These are phyloP conservation scores for Ceratocystis cubensis DNA, from an alignment of 2,329 filamentous ascomycete genomes.

Conservation along the genomic window DNA sequence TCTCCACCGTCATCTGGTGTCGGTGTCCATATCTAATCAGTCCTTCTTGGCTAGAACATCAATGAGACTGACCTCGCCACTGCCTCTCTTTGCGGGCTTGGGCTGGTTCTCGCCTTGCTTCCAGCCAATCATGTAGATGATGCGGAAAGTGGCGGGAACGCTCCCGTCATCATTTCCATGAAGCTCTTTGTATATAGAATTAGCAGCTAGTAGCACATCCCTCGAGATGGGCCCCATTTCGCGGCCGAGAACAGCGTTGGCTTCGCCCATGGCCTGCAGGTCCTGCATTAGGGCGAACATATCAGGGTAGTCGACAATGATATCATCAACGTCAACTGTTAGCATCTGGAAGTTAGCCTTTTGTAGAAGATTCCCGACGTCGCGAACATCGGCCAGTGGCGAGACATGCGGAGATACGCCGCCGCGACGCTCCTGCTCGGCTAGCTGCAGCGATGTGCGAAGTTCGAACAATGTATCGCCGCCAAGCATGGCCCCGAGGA, in stretches of 20 bases:
- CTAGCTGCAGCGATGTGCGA: conserved; percentile 82
- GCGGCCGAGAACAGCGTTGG: conserved; percentile 74
- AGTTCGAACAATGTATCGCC: conserved; percentile 91
- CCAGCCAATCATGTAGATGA: conserved; percentile 99
- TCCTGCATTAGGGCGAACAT: conserved; percentile 86
- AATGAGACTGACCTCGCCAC: conserved; percentile 76
- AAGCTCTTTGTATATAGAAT: conserved; percentile 76
- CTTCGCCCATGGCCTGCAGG: conserved; percentile 91
- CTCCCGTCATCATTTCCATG: conserved; percentile 69
- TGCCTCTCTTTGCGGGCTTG: conserved; percentile 69
- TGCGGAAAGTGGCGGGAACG: conserved; percentile 80
- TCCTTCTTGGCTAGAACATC: conserved; percentile 45
- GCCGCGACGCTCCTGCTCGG: conserved; percentile 80
- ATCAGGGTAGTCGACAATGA: conserved; percentile 87
- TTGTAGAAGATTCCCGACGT: conserved; percentile 76
- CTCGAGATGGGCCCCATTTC: conserved; percentile 65
- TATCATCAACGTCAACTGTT: conserved; percentile 94
- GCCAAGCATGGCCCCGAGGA: conserved; percentile 92
- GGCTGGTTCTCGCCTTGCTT: conserved; percentile 69
- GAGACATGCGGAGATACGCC: conserved; percentile 85
- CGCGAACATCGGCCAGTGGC: conserved; percentile 80
- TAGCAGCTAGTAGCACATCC: conserved; percentile 75
- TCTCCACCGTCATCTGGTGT: no score
- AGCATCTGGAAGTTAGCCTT: conserved; percentile 88
- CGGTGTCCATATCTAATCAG: no score